Base-by-base conservation (phyloP, 2,329 filamentous ascomycete species). In the Nemania bipapillata region DNA sequence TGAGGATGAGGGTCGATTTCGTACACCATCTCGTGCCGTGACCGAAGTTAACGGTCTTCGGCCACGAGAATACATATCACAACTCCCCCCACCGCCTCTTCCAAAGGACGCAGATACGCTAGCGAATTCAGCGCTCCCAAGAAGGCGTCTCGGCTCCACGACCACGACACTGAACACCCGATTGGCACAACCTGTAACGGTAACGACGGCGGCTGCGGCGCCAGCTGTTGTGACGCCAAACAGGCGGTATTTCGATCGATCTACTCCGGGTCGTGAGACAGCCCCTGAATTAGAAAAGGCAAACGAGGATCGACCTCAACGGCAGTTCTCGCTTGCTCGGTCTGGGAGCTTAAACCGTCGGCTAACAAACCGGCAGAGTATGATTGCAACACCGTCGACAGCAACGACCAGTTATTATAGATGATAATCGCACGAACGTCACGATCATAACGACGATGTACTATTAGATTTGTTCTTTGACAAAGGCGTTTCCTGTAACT, bases 1-100 rank as follows among this genome's bases (percentile, higher is more conserved):
- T 1, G 84, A 86, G 11, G 84, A 87, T 1, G 84, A 86, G 22
- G 68, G 76, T n/a, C 80, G 83, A 35, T 83, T 86, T 70, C 84
- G 86, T n/a, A 82, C 85, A 2, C 87, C 87, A 0, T 89, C 88
- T 3, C 83, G 89, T 26, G 87, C 87, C 3, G 79, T 82, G 40
- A 90, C 87, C 0, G 89, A 91, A 67, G 82, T 85, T 60, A 83
- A 81, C 30, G 75, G 70, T 74, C 79, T 70, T 68, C 80, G 73
- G 69, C 74, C 74, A 65, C 81, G 83, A 50, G 83, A 85, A 35
- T 83, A 80, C 72, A 75, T 76, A 30, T 74, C 78, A 24, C 78
- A 84, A 37, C 74, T 79, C 42, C 76, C 79, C 15, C 70, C 79
- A 20, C 76, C 80, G 12, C 78, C 81, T 12, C 28, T 61, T 15